These are phyloP conservation scores for Kurtzmaniella quercitrusa DNA, from an alignment of 1,139 yeast species.

Conservation along the genomic window DNA sequence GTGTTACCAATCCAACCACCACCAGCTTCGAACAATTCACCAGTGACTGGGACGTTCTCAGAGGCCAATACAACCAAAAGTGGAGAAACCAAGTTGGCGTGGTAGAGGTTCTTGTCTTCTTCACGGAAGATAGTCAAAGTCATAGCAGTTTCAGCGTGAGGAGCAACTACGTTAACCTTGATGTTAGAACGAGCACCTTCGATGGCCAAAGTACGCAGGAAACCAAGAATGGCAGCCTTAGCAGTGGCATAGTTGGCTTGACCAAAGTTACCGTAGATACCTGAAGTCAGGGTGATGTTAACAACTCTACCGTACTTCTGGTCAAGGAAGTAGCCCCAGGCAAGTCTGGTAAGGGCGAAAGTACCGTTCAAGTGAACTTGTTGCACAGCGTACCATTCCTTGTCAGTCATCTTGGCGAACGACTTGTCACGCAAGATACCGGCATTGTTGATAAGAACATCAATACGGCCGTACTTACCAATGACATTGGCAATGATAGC, in stretches of 20 bases:
- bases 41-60: slow-evolving; percentile 58
- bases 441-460: slow-evolving; percentile 86
- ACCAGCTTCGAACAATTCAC: slow-evolving; percentile 45
- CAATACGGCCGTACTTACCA: slow-evolving; percentile 76
- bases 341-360: slow-evolving; percentile 77
- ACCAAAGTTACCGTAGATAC: slow-evolving; percentile 96
- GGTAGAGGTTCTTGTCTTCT: slow-evolving; percentile 73
- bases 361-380: slow-evolving; percentile 84
- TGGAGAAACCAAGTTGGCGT: slow-evolving; percentile 91
- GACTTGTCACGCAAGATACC: slow-evolving; percentile 92
- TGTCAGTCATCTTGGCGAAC: slow-evolving; percentile 76
- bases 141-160: slow-evolving; percentile 98
- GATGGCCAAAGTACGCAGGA: slow-evolving; percentile 79
- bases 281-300: slow-evolving; percentile 92
- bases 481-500: slow-evolving; percentile 77
- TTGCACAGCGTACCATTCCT: slow-evolving; percentile 79
- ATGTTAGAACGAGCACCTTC: slow-evolving; percentile 84
- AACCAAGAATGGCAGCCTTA: slow-evolving; percentile 82
- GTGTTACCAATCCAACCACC: slow-evolving; percentile 97
- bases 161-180: slow-evolving; percentile 81
- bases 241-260: slow-evolving; percentile 96
- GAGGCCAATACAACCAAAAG: slow-evolving; percentile 73
- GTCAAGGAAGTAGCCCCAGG: slow-evolving; percentile 84
- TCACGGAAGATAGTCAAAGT: slow-evolving; percentile 81
- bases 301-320: slow-evolving; percentile 80